These are phyloP conservation scores for Corinectria fuckeliana DNA, from an alignment of 2,329 filamentous ascomycete species.

Conservation along the genomic window DNA sequence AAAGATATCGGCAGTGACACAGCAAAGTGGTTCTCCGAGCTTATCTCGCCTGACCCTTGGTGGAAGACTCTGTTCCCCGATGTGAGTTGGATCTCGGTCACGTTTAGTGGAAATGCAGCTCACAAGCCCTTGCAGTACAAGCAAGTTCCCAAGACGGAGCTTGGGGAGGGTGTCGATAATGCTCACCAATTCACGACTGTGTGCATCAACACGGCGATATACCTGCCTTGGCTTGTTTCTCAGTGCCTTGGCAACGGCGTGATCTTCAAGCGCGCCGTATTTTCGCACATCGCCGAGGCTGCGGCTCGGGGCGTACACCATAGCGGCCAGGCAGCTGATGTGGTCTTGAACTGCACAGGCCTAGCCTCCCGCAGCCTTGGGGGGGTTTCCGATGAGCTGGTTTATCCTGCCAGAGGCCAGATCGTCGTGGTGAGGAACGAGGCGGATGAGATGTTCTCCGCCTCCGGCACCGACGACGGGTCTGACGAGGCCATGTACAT, in stretches of 20 bases:
- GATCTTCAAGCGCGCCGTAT: conserved; percentile 64
- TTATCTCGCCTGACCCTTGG: conserved; percentile 16
- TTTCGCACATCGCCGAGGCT: conserved; percentile 76
- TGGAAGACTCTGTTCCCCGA: conserved; percentile 15
- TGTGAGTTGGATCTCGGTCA: neutral
- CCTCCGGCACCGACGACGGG: conserved; percentile 76
- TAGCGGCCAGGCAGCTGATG: conserved; percentile 62
- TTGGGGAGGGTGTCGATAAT: conserved; percentile 4
- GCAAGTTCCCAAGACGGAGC: conserved; percentile 7
- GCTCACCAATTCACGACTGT: conserved; percentile 71
- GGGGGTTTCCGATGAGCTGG: conserved; percentile 75
- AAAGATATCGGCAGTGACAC: conserved; percentile 16
- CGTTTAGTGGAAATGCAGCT: neutral
- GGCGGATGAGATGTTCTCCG: conserved; percentile 69
- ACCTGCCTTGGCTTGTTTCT: conserved; percentile 82
- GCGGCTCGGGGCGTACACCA: conserved; percentile 45
- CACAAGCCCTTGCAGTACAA: neutral
- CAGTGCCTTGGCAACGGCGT: conserved; percentile 80
- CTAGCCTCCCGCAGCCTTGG: conserved; percentile 75
- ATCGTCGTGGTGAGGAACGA: conserved; percentile 83
- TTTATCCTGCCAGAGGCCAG: conserved; percentile 82
- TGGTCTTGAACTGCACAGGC: conserved; percentile 86
- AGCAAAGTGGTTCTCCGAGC: conserved; percentile 18
- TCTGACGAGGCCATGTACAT: conserved; percentile 76
- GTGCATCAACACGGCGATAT: conserved; percentile 88